Conservation (phyloP, 108 stramenopile genomes). For the Skeletonema marinoi region DNA sequence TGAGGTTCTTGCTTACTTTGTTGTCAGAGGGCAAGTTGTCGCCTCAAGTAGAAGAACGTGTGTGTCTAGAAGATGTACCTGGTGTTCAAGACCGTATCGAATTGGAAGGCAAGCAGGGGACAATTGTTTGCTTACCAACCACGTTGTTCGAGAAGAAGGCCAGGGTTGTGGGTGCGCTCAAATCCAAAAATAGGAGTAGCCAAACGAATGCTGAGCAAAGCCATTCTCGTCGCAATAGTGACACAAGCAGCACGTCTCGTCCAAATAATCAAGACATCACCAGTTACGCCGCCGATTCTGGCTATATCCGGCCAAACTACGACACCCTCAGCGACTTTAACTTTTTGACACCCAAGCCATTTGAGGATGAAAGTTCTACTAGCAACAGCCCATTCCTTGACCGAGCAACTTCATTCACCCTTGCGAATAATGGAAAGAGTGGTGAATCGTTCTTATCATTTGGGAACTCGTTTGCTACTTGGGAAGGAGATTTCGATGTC, state of each 20-base stretch:
- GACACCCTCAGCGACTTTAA: conserved; percentile 47
- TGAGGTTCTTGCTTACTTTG: conserved; percentile 40
- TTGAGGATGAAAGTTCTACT: background rate
- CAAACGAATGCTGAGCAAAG: background rate
- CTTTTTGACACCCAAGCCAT: conserved; percentile 2
- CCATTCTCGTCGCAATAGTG: background rate
- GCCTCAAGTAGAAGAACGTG: conserved; percentile 29
- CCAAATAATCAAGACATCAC: background rate
- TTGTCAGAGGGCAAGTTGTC: conserved; percentile 25
- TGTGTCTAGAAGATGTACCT: conserved; percentile 32
- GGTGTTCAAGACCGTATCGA: conserved; percentile 43
- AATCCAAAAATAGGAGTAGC: background rate
- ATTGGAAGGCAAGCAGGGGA: conserved; percentile 26
- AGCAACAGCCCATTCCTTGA: background rate
- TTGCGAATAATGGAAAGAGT: background rate
- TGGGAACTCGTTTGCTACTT: background rate
- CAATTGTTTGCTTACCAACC: conserved; percentile 43
- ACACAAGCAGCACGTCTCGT: too few species aligned
- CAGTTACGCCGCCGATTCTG: conserved; percentile 30
- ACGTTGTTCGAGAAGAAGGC: conserved; percentile 30
- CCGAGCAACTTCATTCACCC: background rate
- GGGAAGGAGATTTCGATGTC: background rate
- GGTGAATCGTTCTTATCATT: background rate
- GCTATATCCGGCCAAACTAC: conserved; percentile 12
- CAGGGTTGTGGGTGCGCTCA: background rate